phyloP scores from a whole-genome alignment of 495 filamentous ascomycete species.

The Penicillium soppii region DNA sequence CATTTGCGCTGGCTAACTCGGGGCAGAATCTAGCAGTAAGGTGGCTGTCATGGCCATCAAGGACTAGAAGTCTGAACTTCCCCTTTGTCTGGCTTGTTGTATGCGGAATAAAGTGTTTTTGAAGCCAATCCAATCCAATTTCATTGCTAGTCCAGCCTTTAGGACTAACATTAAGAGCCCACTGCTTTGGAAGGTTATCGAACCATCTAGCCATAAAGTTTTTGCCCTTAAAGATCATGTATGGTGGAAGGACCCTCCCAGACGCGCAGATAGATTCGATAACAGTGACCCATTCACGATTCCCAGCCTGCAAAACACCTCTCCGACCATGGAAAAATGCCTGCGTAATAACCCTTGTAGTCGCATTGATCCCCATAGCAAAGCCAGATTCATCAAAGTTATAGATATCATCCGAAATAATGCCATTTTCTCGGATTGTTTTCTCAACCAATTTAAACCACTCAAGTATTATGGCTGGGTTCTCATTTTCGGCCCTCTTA shows the following conservation, averaged over 20 bases:
- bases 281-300: slow-evolving; percentile 44
- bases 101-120: slow-evolving; percentile 13
- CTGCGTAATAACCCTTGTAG: neutral
- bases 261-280: too few relatives aligned
- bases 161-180: slow-evolving; percentile 17
- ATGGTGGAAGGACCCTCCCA: slow-evolving; percentile 20
- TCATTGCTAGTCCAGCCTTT: slow-evolving; percentile 32
- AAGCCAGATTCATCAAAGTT: too few relatives aligned
- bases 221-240: slow-evolving; percentile 27
- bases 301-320: slow-evolving; percentile 33
- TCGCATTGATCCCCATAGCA: neutral
- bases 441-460: neutral
- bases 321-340: neutral
- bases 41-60: neutral
- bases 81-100: neutral
- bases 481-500: too few relatives aligned
- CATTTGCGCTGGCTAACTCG: neutral
- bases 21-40: neutral
- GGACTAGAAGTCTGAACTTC: neutral
- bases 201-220: slow-evolving; percentile 11
- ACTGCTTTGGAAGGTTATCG: slow-evolving; percentile 10
- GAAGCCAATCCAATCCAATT: slow-evolving; percentile 15
- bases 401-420: too few relatives aligned
- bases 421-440: too few relatives aligned
- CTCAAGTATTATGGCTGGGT: too few relatives aligned